Evolutionary conservation across 192 early-diverging fungal genomes (phyloP).

Genomic region (Entophlyctis luteolus): DNA sequence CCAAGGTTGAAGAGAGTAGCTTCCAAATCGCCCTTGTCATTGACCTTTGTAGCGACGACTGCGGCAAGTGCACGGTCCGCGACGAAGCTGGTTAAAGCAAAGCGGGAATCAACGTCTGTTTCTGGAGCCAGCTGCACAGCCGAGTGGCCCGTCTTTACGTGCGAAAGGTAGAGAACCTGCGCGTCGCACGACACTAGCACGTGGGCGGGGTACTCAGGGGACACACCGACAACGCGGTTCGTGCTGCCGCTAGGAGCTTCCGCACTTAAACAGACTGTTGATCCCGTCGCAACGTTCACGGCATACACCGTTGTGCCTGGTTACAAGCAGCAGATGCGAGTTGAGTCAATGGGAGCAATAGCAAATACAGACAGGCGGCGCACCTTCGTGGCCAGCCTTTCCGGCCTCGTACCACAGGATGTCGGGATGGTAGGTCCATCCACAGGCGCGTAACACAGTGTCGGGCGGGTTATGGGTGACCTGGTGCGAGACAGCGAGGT

Average conservation of each 20-base stretch:
- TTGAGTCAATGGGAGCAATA: not conserved
- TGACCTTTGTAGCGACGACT: no score
- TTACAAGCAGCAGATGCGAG: not conserved
- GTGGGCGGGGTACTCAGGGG: no score
- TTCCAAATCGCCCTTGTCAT: no score
- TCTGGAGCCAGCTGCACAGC: no score
- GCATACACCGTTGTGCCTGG: slow-evolving; percentile 10
- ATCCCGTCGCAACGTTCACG: slow-evolving; percentile 11
- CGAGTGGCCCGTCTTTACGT: no score
- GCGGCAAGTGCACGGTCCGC: no score
- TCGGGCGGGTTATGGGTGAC: slow-evolving; percentile 33
- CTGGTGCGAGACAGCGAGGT: slow-evolving; percentile 19
- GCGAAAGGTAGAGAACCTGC: no score
- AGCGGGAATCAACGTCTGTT: no score
- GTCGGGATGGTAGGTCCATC: slow-evolving; percentile 31
- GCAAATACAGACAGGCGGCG: not conserved
- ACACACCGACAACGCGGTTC: no score
- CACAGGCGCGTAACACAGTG: slow-evolving; percentile 26
- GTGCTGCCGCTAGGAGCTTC: not conserved
- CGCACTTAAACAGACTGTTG: slow-evolving; percentile 1
- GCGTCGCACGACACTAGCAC: no score
- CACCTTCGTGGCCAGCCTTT: slow-evolving; percentile 38
- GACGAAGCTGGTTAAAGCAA: no score
- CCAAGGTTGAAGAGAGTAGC: no score
- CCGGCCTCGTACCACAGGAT: slow-evolving; percentile 30